Conservation (phyloP, 2,329 filamentous ascomycete genomes). For the Ceratocystis ficicola region DNA sequence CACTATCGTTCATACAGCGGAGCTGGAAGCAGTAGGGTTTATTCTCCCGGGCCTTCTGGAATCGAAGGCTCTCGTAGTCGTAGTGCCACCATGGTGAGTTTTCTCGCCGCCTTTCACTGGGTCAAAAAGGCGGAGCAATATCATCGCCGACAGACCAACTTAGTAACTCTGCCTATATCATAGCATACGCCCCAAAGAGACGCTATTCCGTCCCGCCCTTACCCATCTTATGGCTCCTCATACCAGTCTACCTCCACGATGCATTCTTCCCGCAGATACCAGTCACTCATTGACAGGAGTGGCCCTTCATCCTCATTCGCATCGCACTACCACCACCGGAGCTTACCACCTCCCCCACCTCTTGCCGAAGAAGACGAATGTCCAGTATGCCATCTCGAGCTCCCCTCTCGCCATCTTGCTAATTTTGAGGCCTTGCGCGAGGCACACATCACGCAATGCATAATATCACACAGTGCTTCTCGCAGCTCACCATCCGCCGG, state of each 20-base stretch:
- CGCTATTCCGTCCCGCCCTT: neutral
- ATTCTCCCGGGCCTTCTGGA: constrained; percentile 14
- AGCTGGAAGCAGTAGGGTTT: constrained; percentile 27
- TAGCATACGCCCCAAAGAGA: constrained; percentile 17
- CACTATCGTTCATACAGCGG: constrained; percentile 39
- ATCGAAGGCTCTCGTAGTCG: constrained; percentile 29
- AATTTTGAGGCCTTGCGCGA: constrained; percentile 46
- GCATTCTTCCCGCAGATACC: constrained; percentile 24
- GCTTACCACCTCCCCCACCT: constrained; percentile 36
- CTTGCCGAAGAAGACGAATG: constrained; percentile 66
- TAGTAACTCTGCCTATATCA: constrained; percentile 13
- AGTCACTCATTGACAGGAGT: constrained; percentile 28
- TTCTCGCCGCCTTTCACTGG: neutral
- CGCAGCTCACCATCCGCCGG: constrained; percentile 4
- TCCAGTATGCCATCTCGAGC: constrained; percentile 60
- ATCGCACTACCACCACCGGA: constrained; percentile 29
- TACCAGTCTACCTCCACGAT: constrained; percentile 12
- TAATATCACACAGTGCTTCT: constrained; percentile 43
- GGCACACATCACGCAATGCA: constrained; percentile 47
- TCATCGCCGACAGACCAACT: neutral
- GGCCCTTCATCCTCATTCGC: constrained; percentile 28
- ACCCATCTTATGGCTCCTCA: constrained; percentile 22
- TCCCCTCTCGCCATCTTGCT: constrained; percentile 45
- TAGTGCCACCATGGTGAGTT: constrained; percentile 41
- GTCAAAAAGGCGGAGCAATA: neutral